phyloP scores from a whole-genome alignment of 140 eudicot genomes.

The Cichorium intybus region DNA sequence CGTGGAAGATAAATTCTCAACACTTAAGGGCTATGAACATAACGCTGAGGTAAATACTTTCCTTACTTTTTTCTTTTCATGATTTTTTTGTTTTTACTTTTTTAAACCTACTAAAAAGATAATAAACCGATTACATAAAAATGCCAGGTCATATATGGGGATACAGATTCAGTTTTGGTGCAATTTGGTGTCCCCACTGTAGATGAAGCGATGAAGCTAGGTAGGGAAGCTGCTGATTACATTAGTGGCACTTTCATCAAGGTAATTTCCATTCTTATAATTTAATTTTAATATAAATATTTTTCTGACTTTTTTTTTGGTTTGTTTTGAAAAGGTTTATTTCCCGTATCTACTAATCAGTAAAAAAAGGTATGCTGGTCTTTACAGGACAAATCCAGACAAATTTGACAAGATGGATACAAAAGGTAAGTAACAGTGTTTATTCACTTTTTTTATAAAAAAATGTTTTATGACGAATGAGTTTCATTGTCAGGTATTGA shows the following conservation, averaged over 20 bases:
- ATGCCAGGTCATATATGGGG: conserved; percentile 90
- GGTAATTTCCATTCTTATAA: conserved; percentile 34
- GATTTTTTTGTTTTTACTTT: background rate
- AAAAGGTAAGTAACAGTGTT: conserved; percentile 57
- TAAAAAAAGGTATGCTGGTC: conserved; percentile 99
- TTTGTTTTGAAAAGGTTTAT: conserved; percentile 84
- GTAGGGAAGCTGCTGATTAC: conserved; percentile 96
- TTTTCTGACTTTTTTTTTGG: background rate
- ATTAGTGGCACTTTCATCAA: conserved; percentile 90
- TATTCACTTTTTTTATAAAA: background rate
- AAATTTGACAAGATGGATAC: conserved; percentile 98
- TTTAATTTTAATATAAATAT: background rate
- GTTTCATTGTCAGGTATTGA: conserved; percentile 72
- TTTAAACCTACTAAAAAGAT: too few relatives aligned
- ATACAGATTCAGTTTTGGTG: conserved; percentile 99
- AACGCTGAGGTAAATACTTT: conserved; percentile 73
- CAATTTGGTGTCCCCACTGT: conserved; percentile 86
- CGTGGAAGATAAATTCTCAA: conserved; percentile 88
- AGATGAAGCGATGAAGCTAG: conserved; percentile 88
- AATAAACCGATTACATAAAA: conserved; percentile 22
- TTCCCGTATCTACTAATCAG: conserved; percentile 89
- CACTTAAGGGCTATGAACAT: conserved; percentile 70
- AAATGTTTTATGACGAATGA: background rate
- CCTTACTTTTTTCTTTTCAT: background rate
- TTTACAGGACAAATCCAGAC: conserved; percentile 87